Evolutionary conservation across 169 alveolate species (phyloP).

Genomic region (Toxoplasma gondii): DNA sequence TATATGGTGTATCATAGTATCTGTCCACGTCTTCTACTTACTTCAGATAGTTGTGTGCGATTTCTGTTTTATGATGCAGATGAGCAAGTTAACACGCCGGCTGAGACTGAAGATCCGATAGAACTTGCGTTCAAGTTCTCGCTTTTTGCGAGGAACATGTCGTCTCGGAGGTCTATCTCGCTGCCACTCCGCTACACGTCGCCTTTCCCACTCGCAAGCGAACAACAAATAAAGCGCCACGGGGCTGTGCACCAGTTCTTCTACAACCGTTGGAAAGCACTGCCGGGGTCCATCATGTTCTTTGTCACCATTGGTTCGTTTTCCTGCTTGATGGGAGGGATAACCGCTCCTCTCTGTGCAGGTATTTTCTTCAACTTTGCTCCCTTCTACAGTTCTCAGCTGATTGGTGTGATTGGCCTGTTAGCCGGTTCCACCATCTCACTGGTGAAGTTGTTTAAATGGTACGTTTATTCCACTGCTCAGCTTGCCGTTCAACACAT

Average conservation of each 20-base stretch:
- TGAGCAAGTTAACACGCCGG: background rate
- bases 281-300: background rate
- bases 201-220: background rate
- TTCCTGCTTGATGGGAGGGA: background rate
- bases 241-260: background rate
- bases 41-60: too few species aligned
- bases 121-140: background rate
- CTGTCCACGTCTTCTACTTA: too few species aligned
- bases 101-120: background rate
- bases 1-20: too few species aligned
- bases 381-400: background rate
- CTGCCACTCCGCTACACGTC: background rate
- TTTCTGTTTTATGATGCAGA: background rate
- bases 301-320: background rate
- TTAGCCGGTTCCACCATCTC: background rate
- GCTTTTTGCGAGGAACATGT: background rate
- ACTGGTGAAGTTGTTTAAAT: background rate
- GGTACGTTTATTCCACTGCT: background rate
- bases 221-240: background rate
- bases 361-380: background rate
- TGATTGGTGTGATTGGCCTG: background rate
- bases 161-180: background rate
- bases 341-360: background rate
- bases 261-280: background rate
- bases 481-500: background rate